These are phyloP conservation scores for Fusarium lyarnte DNA, from an alignment of 2,329 filamentous ascomycete species.

Conservation along the genomic window DNA sequence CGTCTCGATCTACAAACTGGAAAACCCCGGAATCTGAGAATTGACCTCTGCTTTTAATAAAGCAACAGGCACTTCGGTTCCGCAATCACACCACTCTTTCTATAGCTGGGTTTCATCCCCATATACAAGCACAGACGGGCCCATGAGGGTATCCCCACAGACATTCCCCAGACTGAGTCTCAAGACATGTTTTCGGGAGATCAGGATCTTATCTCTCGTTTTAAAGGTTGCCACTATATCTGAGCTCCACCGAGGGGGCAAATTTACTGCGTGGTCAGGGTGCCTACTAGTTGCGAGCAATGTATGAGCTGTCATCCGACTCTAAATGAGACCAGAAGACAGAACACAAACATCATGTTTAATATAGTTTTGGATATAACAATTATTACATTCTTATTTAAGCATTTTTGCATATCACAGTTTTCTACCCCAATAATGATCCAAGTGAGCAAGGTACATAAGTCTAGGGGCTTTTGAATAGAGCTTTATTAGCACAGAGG, in stretches of 20 bases:
- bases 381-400: background rate
- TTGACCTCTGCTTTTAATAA: background rate
- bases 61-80: background rate
- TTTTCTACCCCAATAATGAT: background rate
- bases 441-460: background rate
- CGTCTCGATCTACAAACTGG: too few relatives aligned
- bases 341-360: background rate
- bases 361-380: background rate
- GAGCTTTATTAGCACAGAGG: background rate
- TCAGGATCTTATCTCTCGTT: background rate
- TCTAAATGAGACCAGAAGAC: background rate
- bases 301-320: background rate
- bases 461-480: background rate
- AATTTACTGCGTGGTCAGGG: background rate
- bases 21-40: background rate
- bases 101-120: conserved; percentile 2
- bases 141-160: conserved; percentile 31
- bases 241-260: conserved; percentile 1
- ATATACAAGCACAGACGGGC: conserved; percentile 14
- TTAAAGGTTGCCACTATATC: background rate
- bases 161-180: background rate
- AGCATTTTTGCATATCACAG: background rate
- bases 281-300: background rate
- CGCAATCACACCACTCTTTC: conserved; percentile 23
- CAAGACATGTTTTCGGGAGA: background rate